Base-by-base conservation (phyloP, 441 rosid species). In the Lepidium campestre region DNA sequence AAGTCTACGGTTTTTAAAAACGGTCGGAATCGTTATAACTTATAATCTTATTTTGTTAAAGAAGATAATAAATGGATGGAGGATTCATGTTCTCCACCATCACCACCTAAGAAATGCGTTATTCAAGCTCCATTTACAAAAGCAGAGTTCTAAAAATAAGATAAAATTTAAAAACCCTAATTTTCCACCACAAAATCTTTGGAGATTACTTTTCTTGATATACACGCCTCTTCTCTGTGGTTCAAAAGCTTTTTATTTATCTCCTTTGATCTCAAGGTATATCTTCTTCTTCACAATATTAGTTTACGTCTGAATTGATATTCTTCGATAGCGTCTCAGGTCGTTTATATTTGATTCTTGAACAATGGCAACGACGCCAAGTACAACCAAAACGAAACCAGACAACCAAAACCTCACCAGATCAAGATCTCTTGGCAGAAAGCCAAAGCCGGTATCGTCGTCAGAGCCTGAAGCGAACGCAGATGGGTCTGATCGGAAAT, bases 331-430 rank as follows among this genome's bases (percentile, higher is more conserved):
- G 50, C 36, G 37, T 59, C 35, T 14, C 44, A 44, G 56, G 69
- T 57, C 46, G 49, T 46, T 47, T 23, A 35, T 23, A 35, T 10
- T 73, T 53, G 68, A 53, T 58, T 66, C 45, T 27, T 58, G 22
- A 36, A 65, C 10, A 5, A 73, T 73, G 77, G 65, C 77, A 32
- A 73, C 77, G 68, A 67, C 63, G 14, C 36, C 64, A n/a, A 58
- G 40, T 58, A 44, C 68, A 35, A 31, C 60, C 40, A 68, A 75
- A 53, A 12, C 52, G 9, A 70, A 62, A 64, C 45, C 79, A 62
- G 88, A 86, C 82, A 37, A 78, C 80, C 42, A 71, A 80, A 78
- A 73, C 75, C 67, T 71, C 77, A 70, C 78, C 53, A 77, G 85
- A 62, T 62, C 86, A 48, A 73, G 56, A 46, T 62, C 82, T 54